These are phyloP conservation scores for Penicillium sp. DNA, from an alignment of 2,329 filamentous ascomycete genomes.

Conservation along the genomic window DNA sequence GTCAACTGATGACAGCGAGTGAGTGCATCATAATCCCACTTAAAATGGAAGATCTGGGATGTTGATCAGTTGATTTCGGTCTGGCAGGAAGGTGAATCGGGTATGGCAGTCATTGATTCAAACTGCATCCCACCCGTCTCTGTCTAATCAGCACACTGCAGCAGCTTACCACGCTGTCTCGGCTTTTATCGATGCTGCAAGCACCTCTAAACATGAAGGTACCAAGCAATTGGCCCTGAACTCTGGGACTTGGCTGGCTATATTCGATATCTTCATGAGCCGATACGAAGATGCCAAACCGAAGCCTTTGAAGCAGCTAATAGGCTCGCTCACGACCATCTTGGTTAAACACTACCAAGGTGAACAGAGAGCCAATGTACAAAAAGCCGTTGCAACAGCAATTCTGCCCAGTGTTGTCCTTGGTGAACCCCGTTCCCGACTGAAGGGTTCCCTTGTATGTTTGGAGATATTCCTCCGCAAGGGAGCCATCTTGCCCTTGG, in stretches of 20 bases:
- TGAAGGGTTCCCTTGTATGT: conserved; percentile 36
- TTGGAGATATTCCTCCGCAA: conserved; percentile 38
- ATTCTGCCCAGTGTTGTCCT: conserved; percentile 37
- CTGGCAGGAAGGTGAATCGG: conserved; percentile 28
- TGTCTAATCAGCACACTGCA: conserved; percentile 39
- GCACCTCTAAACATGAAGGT: conserved; percentile 26
- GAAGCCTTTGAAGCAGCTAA: conserved; percentile 44
- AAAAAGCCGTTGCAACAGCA: conserved; percentile 22
- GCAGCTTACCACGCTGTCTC: conserved; percentile 44
- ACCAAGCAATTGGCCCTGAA: conserved; percentile 34
- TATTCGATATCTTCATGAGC: conserved; percentile 39
- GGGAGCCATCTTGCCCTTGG: conserved; percentile 29
- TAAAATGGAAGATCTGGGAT: neutral
- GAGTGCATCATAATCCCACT: conserved; percentile 13
- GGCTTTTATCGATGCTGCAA: conserved; percentile 40
- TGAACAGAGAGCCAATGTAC: conserved; percentile 17
- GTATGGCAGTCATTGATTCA: conserved; percentile 40
- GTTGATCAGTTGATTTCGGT: conserved; percentile 11
- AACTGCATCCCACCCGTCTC: conserved; percentile 38
- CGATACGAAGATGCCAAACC: conserved; percentile 42
- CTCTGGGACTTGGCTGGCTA: conserved; percentile 35
- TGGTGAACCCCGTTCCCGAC: conserved; percentile 36
- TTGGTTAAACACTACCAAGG: conserved; percentile 28
- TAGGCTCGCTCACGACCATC: conserved; percentile 38
- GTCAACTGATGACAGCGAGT: conserved; percentile 32